Evolutionary conservation across 768 basidiomycete genomes (phyloP).

Genomic region (Pseudohyphozyma bogoriensis): DNA sequence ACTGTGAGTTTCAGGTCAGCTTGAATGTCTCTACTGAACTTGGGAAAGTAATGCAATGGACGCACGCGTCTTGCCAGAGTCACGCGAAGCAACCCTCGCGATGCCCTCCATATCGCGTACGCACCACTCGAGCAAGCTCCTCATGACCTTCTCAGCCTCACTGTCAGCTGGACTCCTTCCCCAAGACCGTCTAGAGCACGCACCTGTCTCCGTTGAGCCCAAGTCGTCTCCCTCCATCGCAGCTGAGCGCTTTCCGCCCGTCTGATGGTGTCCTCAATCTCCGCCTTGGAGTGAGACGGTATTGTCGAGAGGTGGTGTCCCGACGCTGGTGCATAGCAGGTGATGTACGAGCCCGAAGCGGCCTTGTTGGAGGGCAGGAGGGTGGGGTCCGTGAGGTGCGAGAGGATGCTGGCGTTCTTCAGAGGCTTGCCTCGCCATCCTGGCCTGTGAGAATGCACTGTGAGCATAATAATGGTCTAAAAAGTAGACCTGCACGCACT

Average conservation of each 20-base stretch:
- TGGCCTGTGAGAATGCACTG: slow-evolving; percentile 50
- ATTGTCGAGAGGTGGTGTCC: slow-evolving; percentile 67
- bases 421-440: slow-evolving; percentile 52
- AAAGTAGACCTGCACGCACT: slow-evolving; percentile 8
- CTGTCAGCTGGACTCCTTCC: too few species aligned
- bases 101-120: slow-evolving; percentile 80
- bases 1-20: slow-evolving; percentile 45
- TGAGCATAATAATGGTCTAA: neutral
- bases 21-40: neutral
- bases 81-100: slow-evolving; percentile 77
- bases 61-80: slow-evolving; percentile 89
- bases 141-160: slow-evolving; percentile 69
- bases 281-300: slow-evolving; percentile 59
- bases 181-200: too few species aligned
- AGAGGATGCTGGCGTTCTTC: slow-evolving; percentile 51
- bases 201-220: slow-evolving; percentile 67
- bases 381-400: slow-evolving; percentile 52
- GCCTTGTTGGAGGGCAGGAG: slow-evolving; percentile 48
- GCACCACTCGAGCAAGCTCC: slow-evolving; percentile 83
- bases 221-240: slow-evolving; percentile 64
- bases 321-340: slow-evolving; percentile 84
- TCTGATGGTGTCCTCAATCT: slow-evolving; percentile 64
- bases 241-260: slow-evolving; percentile 57
- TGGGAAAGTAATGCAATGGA: slow-evolving; percentile 19
- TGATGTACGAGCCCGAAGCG: slow-evolving; percentile 53